Conservation (phyloP, 1,139 yeast genomes). For the Saccharomyces pastorianus region DNA sequence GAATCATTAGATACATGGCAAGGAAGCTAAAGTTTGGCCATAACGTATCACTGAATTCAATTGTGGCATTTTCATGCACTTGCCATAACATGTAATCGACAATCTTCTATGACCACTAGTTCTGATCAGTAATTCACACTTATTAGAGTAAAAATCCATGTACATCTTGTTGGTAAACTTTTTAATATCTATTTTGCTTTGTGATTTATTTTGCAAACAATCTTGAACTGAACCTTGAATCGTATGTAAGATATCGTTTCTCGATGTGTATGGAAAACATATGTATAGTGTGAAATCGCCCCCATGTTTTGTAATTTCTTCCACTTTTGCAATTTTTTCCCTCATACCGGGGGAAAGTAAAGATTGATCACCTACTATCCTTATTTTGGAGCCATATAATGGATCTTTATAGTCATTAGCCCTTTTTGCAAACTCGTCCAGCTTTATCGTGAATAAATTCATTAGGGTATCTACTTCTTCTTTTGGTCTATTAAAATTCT, state of each 20-base stretch:
- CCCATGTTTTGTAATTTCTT: slow-evolving; percentile 48
- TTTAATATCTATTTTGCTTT: slow-evolving; percentile 34
- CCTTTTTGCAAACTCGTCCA: slow-evolving; percentile 33
- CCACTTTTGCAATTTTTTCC: slow-evolving; percentile 51
- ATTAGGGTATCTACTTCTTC: slow-evolving; percentile 77
- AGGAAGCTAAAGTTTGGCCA: slow-evolving; percentile 81
- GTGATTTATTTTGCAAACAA: slow-evolving; percentile 9
- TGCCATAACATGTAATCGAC: slow-evolving; percentile 88
- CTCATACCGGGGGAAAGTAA: slow-evolving; percentile 63
- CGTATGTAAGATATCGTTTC: slow-evolving; percentile 79
- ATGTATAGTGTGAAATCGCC: slow-evolving; percentile 56
- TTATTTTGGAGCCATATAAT: slow-evolving; percentile 41
- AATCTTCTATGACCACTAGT: slow-evolving; percentile 82
- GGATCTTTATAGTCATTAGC: slow-evolving; percentile 44
- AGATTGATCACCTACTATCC: slow-evolving; percentile 62
- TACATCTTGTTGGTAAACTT: slow-evolving; percentile 48
- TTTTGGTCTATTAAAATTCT: slow-evolving; percentile 76
- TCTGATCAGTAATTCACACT: slow-evolving; percentile 70
- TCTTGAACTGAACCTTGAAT: slow-evolving; percentile 40
- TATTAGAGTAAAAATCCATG: slow-evolving; percentile 52
- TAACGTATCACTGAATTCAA: slow-evolving; percentile 61
- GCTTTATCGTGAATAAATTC: slow-evolving; percentile 65
- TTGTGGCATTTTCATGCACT: slow-evolving; percentile 52
- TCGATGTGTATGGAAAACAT: slow-evolving; percentile 89
- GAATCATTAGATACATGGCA: slow-evolving; percentile 40